Evolutionary conservation across 192 early-diverging fungal genomes (phyloP), one percentile per base, ranked within the genome.

Genomic region (Backusella circina): DNA sequence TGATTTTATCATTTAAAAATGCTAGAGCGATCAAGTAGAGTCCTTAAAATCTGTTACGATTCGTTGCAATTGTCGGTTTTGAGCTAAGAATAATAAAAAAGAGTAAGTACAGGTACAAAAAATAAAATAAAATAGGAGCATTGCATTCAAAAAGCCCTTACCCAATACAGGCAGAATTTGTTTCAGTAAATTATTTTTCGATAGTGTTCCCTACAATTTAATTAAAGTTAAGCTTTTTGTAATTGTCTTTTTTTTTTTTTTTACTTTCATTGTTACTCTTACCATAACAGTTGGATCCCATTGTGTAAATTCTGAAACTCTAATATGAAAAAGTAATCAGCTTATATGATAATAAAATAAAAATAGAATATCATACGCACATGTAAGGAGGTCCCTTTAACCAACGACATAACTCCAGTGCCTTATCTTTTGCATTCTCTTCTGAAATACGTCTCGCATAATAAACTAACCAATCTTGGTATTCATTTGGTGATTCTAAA

Each of bases 381-480:
- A 76, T 77, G 54, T 80, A 81, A 41, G 84, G 79, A 13, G 89
- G 87, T 12, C 89, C 92, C 21, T 90, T 74, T 44, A 94, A 79
- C 66, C 87, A 86, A 66, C 90, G 86, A 79, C 90, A 92, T 16
- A 94, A 70, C 76, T 94, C 94, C 71, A 88, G 86, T 7, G 86
- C 86, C 75, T 89, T 90, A 0, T 78, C 79, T 30, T 89, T 82
- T 21, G 84, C 82, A 38, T 85, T 85, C 69, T 91, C 90, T 67
- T 93, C 88, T 6, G 90, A 85, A 23, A 95, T 77, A 67, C 88
- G 86, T 44, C 89, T 83, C 2, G 88, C 91, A 85, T 93, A 95
- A 23, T 84, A 79, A 30, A 78, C 72, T 67, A 93, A 23, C 86
- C 88, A 89, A n/a, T 82, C 74, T 30, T 78, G 79, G 77, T 87